Base-by-base conservation (phyloP, 1,139 yeast species). In the Pichia sp. region DNA sequence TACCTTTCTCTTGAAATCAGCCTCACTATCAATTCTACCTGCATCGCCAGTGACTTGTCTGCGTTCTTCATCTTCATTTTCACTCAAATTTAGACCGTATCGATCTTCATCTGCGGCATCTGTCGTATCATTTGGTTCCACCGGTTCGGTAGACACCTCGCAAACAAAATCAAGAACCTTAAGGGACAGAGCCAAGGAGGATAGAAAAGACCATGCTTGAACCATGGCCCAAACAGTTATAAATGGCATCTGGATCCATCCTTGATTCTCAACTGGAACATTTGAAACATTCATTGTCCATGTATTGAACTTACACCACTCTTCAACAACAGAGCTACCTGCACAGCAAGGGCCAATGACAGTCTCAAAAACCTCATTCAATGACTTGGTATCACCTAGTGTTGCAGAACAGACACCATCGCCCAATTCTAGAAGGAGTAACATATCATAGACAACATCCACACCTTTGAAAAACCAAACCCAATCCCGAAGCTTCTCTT, bases 161-260 rank as follows among this genome's bases (percentile, higher is more conserved):
- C 40, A 36, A 36, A 36, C 16, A 8, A 72, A 51, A n/a, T 59
- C 64, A 44, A 71, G 53, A 34, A 59, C 58, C 47, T 67, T 65
- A 24, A 73, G 60, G 17, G 72, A 53, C 9, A 73, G 58, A 9
- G 69, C 59, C 27, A 70, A 64, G 29, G 75, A 72, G 16, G 71
- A 62, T n/a, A 72, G 46, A 16, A 72, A 56, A 1, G 73, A 64
- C 33, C 73, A 55, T 27, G 68, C 58, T 8, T 68, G 62, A 34
- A 58, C 50, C 55, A 63, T 73, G 49, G 58, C 69, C 59, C 52
- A 49, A 20, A 48, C 52, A 6, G 50, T 24, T 57, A 62, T 71
- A 48, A 63, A 63, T 51, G 70, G 75, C 65, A 71, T 75, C 61
- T 76, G 79, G 45, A 71, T 59, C 81, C 81, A 77, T 0, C 73